Conservation (phyloP, 2,329 filamentous ascomycete genomes). For the Xenosphaeropsis pyriputrescens region DNA sequence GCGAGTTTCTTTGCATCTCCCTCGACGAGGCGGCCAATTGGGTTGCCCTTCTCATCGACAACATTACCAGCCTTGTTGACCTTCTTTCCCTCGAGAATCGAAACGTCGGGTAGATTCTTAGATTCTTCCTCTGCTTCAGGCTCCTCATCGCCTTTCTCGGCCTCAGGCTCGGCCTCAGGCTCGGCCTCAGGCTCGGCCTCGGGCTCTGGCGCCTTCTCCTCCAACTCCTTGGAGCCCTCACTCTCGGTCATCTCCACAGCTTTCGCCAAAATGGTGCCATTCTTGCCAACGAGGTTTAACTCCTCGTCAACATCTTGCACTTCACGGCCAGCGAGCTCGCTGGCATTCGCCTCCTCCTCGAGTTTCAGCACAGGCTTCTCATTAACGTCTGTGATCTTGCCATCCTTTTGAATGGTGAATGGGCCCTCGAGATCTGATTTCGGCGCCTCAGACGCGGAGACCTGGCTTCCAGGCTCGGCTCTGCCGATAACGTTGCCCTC, state of each 20-base stretch:
- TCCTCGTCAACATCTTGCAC: constrained; percentile 48
- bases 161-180: constrained; percentile 3
- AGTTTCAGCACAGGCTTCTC: constrained; percentile 37
- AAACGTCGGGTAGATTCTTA: constrained; percentile 6
- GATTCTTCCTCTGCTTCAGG: constrained; percentile 7
- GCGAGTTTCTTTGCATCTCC: constrained; percentile 49
- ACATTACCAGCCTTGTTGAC: constrained; percentile 43
- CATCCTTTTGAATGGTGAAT: constrained; percentile 30
- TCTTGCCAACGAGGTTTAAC: constrained; percentile 38
- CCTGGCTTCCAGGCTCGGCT: constrained; percentile 8
- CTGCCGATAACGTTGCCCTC: constrained; percentile 33
- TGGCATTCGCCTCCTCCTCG: constrained; percentile 24
- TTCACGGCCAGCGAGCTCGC: constrained; percentile 39
- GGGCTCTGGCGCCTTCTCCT: neutral
- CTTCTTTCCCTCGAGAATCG: constrained; percentile 31
- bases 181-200: constrained; percentile 13
- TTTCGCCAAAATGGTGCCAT: constrained; percentile 45
- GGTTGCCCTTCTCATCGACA: constrained; percentile 27
- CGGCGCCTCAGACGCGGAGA: constrained; percentile 2
- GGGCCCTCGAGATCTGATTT: constrained; percentile 34
- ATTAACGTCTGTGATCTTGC: constrained; percentile 37
- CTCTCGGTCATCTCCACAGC: constrained; percentile 23
- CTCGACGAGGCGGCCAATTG: constrained; percentile 47
- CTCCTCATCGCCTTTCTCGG: constrained; percentile 2
- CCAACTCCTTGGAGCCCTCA: neutral